Evolutionary conservation across 1,139 yeast genomes (phyloP).

Genomic region (Geotrichum klebahnii): DNA sequence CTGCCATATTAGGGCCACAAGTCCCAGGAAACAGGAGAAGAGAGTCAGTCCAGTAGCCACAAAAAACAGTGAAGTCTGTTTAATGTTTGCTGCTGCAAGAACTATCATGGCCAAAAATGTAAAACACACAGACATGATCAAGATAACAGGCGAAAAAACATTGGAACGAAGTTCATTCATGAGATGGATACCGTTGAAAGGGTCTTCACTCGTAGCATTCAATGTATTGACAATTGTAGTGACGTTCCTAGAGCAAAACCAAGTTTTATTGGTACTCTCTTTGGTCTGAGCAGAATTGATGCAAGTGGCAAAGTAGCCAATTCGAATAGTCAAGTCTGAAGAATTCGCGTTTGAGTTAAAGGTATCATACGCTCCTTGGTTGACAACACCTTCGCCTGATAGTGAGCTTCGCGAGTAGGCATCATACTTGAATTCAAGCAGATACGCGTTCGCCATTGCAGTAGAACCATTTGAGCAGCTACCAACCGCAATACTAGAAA

Average conservation of each 20-base stretch:
- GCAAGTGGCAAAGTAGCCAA: constrained; percentile 34
- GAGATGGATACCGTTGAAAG: constrained; percentile 29
- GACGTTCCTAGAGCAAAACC: constrained; percentile 31
- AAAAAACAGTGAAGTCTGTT: constrained; percentile 13
- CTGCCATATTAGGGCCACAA: constrained; percentile 34
- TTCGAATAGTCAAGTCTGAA: constrained; percentile 27
- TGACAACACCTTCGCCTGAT: constrained; percentile 25
- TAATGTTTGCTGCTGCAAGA: constrained; percentile 12
- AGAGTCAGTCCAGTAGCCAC: constrained; percentile 25
- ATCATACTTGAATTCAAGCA: constrained; percentile 28
- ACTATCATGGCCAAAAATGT: constrained; percentile 19
- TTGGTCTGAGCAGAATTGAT: constrained; percentile 22
- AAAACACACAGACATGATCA: constrained; percentile 15
- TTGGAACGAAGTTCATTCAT: constrained; percentile 21
- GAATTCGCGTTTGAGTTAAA: constrained; percentile 18
- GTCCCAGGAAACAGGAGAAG: constrained; percentile 25
- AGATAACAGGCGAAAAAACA: constrained; percentile 13
- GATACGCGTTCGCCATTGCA: constrained; percentile 27
- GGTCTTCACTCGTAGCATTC: constrained; percentile 25
- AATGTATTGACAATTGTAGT: constrained; percentile 22
- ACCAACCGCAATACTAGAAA: constrained; percentile 28
- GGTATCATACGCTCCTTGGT: constrained; percentile 25
- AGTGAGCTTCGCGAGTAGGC: constrained; percentile 23
- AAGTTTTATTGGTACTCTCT: constrained; percentile 20
- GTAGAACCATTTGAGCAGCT: constrained; percentile 29